phyloP scores from a whole-genome alignment of 2,329 filamentous ascomycete species.

The Cercospora sp. region DNA sequence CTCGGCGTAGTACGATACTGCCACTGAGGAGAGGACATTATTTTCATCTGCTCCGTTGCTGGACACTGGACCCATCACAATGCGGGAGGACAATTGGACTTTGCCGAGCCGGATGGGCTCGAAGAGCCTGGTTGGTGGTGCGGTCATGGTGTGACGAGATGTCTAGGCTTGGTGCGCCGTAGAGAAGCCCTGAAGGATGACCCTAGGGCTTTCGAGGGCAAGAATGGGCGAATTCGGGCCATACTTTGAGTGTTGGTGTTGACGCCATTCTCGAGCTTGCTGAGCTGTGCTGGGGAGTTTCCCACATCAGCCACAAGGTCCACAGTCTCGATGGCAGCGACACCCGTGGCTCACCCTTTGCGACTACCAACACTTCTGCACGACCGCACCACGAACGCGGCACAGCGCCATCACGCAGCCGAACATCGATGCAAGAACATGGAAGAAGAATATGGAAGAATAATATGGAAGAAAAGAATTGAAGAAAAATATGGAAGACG shows the following conservation, averaged over 20 bases:
- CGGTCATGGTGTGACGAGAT: background rate
- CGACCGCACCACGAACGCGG: background rate
- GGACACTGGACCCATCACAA: conserved; percentile 62
- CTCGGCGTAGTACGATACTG: conserved; percentile 39
- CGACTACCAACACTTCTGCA: background rate
- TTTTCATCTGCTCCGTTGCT: conserved; percentile 44
- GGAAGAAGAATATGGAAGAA: no score
- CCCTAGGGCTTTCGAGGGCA: background rate
- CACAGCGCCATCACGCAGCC: no score
- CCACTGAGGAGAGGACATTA: conserved; percentile 27
- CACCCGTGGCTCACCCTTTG: background rate
- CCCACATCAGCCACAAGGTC: background rate
- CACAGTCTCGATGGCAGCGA: background rate
- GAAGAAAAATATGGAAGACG: no score
- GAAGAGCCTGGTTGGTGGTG: conserved; percentile 37
- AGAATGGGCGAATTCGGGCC: background rate
- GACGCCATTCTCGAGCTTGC: conserved; percentile 13
- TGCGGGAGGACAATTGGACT: conserved; percentile 46
- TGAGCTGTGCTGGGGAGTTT: background rate
- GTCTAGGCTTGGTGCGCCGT: background rate
- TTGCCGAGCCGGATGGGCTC: conserved; percentile 47
- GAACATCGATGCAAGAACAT: no score
- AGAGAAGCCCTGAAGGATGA: background rate
- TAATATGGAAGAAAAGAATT: no score
- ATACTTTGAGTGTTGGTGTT: background rate